Base-by-base conservation (phyloP, 805 yeast genomes). In the Metschnikowia arizonensis region DNA sequence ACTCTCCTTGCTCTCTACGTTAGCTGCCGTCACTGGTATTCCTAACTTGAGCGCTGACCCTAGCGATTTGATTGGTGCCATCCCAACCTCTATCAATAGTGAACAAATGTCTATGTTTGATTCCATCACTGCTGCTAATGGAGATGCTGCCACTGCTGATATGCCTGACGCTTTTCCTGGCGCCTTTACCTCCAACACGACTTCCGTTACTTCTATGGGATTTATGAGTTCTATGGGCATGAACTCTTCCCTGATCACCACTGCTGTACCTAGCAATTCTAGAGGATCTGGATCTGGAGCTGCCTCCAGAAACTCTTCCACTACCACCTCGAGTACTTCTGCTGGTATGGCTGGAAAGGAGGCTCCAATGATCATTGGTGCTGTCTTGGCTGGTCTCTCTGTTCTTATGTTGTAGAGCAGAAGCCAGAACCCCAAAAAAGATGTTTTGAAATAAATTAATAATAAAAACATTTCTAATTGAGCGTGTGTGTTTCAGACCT, bases 371-470 rank as follows among this genome's bases (percentile, higher is more conserved):
- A 21, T 47, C 28, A 35, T 47, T 14, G 52, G 52, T 17, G 52
- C 47, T 15, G 43, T 42, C 14, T 41, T 50, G 44, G 54, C 50
- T 10, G 54, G 54, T 11, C 31, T 49, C 31, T 46, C 52, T 29
- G 37, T 48, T 23, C 50, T 50, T 12, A 38, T 50, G 45, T 42
- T 51, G 33, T 49, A 33, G 40, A 34, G 12, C 21, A n/a, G 5
- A 6, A 8, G 1, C 15, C 2, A 18, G 10, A 14, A n/a, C 17
- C 15, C 26, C 9, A 17, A 32, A 32, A 10, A 10, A 15, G 33
- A 30, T 30, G 14, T 30, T 30, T 30, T 9, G 18, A 30, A 30
- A 30, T 30, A 15, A 30, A 21, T 21, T 4, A 24, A 24, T 8
- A 21, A 21, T 4, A 4, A 21, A 21, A 21, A 21, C 6, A 21